Base-by-base conservation (phyloP, 1,284 basidiomycete genomes). In the Ustilago shanxiensis region DNA sequence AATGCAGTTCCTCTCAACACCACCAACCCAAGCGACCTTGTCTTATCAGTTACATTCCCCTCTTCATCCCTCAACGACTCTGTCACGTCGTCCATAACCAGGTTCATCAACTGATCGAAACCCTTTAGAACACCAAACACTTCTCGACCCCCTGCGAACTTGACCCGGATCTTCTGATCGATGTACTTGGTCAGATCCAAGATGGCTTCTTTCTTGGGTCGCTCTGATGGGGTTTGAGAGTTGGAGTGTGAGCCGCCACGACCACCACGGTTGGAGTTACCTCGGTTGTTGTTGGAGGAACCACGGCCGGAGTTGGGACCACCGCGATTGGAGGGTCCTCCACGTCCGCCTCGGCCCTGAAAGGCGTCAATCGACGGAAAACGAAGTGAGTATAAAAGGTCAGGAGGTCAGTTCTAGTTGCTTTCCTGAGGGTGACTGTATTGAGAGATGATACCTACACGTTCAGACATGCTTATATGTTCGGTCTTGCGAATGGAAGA, bases 111-210 rank as follows among this genome's bases (percentile, higher is more conserved):
- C 83, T 98, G 95, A 87, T 99, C 97, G 84, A 92, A 98, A 14
- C 96, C 96, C 87, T 99, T 99, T 75, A 99, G 88, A 14, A 92
- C 89, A 11, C 96, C 96, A 18, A 91, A 93, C 51, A 98, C 97
- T 90, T 98, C 94, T 31, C 96, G 89, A 28, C 96, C 96, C 52
- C 96, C 96, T 28, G 94, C 94, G 85, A 99, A 98, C 88, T 98
- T 98, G 85, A 99, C 95, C 62, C 94, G 89, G 85, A 99, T 93
- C 75, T 91, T 90, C 87, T 95, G 92, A 87, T 98, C 94, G 56
- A 93, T 92, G 83, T 97, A 98, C 86, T 96, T 95, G 66, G 93
- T 91, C 45, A 99, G 90, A 87, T 98, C 95, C 31, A 99, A 90
- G 87, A 99, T 98, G 33, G 94, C 93, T 87, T 99, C 96, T 56